Evolutionary conservation across 805 yeast genomes (phyloP).

Genomic region (Starmerella gropengiesseri): DNA sequence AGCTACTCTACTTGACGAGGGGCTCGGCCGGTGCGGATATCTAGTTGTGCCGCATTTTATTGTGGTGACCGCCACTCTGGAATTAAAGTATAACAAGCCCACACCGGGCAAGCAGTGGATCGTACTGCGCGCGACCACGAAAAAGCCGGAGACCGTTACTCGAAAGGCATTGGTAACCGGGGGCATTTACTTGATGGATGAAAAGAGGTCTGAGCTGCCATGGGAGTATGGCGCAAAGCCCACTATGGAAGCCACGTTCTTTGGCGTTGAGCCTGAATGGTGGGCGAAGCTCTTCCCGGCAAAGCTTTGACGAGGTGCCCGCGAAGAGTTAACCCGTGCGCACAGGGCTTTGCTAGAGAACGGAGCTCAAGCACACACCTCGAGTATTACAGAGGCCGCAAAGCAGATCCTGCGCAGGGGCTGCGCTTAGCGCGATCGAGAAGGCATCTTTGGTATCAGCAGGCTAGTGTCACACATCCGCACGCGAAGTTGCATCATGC

Average conservation of each 20-base stretch:
- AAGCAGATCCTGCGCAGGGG: no score
- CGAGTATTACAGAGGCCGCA: no score
- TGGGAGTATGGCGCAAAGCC: slow-evolving; percentile 15
- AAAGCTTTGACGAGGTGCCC: no score
- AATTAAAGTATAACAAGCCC: slow-evolving; percentile 48
- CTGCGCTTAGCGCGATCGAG: no score
- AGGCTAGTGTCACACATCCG: no score
- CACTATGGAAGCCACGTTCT: slow-evolving; percentile 27
- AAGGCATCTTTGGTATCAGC: no score
- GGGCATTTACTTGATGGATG: slow-evolving; percentile 39
- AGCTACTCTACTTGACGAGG: slow-evolving; percentile 77
- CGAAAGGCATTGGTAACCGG: slow-evolving; percentile 77
- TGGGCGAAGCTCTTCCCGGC: slow-evolving; percentile 26
- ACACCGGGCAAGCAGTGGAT: slow-evolving; percentile 54
- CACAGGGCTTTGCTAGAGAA: no score
- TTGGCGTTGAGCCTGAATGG: slow-evolving; percentile 34
- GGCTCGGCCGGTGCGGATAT: slow-evolving; percentile 77
- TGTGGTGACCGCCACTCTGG: slow-evolving; percentile 80
- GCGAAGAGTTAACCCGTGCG: no score
- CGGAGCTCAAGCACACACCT: no score
- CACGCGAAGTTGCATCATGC: no score
- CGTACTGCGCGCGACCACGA: slow-evolving; percentile 61
- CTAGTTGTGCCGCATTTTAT: slow-evolving; percentile 62
- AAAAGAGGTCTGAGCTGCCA: slow-evolving; percentile 3
- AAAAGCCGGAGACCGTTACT: slow-evolving; percentile 39